Conservation (phyloP, 495 filamentous ascomycete species). For the Penicillium riverlandense region DNA sequence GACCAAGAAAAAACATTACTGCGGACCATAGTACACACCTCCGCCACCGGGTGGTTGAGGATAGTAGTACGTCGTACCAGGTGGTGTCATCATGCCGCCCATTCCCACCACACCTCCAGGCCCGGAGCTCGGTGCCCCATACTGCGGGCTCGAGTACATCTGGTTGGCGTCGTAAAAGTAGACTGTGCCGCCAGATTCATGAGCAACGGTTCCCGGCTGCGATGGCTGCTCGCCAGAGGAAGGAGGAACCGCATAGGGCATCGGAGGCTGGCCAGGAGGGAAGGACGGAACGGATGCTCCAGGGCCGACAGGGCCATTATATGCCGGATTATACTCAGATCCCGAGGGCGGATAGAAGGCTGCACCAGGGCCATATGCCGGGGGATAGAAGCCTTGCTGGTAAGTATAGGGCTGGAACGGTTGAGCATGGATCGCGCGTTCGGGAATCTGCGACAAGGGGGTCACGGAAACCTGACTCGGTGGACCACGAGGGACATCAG, state of each 20-base stretch:
- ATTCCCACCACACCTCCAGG: slow-evolving; percentile 58
- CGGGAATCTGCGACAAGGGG: slow-evolving; percentile 88
- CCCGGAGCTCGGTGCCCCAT: slow-evolving; percentile 39
- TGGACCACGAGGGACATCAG: slow-evolving; percentile 53
- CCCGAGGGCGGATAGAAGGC: slow-evolving; percentile 44
- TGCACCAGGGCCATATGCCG: slow-evolving; percentile 48
- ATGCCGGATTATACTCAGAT: slow-evolving; percentile 26
- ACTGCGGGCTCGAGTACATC: slow-evolving; percentile 46
- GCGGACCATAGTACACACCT: slow-evolving; percentile 57
- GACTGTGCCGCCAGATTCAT: slow-evolving; percentile 90
- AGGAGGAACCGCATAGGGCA: slow-evolving; percentile 39
- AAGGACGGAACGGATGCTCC: slow-evolving; percentile 51
- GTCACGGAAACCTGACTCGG: slow-evolving; percentile 76
- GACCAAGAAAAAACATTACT: slow-evolving; percentile 30
- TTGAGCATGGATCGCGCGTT: slow-evolving; percentile 86
- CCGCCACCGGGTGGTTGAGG: slow-evolving; percentile 39
- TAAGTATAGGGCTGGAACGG: slow-evolving; percentile 79
- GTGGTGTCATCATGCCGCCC: slow-evolving; percentile 73
- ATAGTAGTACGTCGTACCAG: slow-evolving; percentile 69
- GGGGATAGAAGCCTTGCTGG: slow-evolving; percentile 54
- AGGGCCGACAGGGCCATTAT: slow-evolving; percentile 41
- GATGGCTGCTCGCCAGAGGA: slow-evolving; percentile 38
- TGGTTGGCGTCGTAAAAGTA: slow-evolving; percentile 86
- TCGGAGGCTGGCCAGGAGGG: slow-evolving; percentile 33
- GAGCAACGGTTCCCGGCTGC: slow-evolving; percentile 68